Base-by-base conservation (phyloP, 495 filamentous ascomycete species). In the Hypoxylon lenormandii region DNA sequence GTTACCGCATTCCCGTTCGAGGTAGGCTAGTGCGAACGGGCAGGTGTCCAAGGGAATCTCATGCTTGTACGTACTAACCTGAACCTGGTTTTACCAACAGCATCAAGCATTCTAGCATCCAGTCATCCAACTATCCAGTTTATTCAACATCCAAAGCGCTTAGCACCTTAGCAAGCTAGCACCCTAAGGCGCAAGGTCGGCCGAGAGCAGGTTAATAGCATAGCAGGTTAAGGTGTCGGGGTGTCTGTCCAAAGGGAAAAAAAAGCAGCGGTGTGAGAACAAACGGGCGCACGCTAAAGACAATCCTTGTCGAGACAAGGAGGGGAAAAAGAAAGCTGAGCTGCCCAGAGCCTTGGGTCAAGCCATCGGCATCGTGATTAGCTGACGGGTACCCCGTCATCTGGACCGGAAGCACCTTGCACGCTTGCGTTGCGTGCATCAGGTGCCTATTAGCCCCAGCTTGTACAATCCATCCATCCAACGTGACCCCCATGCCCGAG, bases 241-340 rank as follows among this genome's bases (percentile, higher is more conserved):
- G n/a, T n/a, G n/a, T n/a, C n/a, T 56, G 51, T 61, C 59, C 26
- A 43, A 49, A 66, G 23, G 23, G 66, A 47, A 67, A 69, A 67
- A 69, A 67, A 73, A 76, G 74, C 74, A 64, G 74, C 74, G 74
- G 74, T 76, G 74, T 76, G 68, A 62, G 63, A 74, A 72, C 63
- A 72, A 74, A 72, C 65, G 60, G 70, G 72, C 64, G 63, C 64
- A 60, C 69, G 64, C 61, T 69, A 73, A 53, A 60, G 46, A 53
- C 54, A 42, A 53, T 46, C 70, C 64, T 63, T 58, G 57, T 66
- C 63, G 46, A 28, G 18, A 63, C 63, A 72, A 67, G 71, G 64
- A 69, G 65, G 63, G 64, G 59, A 67, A 72, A 69, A 68, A 64
- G 53, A 60, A 70, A 68, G 64, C 69, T 72, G 69, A 60, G 59